phyloP scores from a whole-genome alignment of 176 grass and related monocot genomes.

The Bromus sterilis region DNA sequence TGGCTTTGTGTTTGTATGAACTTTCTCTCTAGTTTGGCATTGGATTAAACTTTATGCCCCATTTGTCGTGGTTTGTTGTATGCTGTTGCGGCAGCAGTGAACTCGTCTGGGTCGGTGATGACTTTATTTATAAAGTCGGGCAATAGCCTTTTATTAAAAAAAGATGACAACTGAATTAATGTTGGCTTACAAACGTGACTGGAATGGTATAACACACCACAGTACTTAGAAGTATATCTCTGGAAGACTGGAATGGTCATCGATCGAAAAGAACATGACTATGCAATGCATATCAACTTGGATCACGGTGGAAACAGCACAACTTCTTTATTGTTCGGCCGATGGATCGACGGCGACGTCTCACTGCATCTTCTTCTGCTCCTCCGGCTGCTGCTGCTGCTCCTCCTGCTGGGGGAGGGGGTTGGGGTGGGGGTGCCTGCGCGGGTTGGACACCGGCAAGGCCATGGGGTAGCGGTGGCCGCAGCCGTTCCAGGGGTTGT shows the following conservation, averaged over 20 bases:
- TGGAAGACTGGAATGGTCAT: too few relatives aligned
- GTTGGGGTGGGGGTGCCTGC: not conserved
- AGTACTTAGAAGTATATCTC: not conserved
- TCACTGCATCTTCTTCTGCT: not conserved
- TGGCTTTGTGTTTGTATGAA: too few relatives aligned
- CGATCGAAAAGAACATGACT: too few relatives aligned
- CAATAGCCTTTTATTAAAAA: too few relatives aligned
- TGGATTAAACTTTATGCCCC: too few relatives aligned
- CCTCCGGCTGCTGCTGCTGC: not conserved
- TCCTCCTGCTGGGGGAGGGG: not conserved
- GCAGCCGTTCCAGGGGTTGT: conserved; percentile 71
- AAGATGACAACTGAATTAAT: too few relatives aligned
- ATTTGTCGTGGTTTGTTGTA: too few relatives aligned
- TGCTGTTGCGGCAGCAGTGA: too few relatives aligned
- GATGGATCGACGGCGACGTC: not conserved
- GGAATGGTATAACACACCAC: not conserved
- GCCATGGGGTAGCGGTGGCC: conserved; percentile 49
- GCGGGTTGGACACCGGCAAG: conserved; percentile 9
- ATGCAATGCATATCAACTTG: not conserved
- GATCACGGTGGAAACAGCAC: not conserved
- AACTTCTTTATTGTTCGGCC: not conserved
- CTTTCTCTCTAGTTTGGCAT: too few relatives aligned
- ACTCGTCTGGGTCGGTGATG: too few relatives aligned
- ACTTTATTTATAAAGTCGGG: too few relatives aligned
- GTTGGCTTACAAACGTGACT: not conserved